These are phyloP conservation scores for Ambrosia artemisiifolia DNA, from an alignment of 129 eudicot genomes.

Conservation along the genomic window DNA sequence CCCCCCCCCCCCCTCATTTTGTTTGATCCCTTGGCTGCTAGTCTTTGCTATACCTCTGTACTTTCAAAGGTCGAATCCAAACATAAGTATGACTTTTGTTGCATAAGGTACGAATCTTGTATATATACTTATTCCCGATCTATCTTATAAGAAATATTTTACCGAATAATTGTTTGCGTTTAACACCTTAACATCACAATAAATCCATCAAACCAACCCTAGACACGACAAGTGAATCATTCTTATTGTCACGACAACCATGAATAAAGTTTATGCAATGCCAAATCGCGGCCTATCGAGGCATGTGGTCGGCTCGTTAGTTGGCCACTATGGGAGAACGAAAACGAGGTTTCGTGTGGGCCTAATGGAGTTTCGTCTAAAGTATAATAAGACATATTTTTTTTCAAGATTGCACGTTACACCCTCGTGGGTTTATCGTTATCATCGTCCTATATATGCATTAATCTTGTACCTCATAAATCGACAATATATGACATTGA, in stretches of 20 bases:
- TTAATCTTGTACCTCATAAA: constrained; percentile 34
- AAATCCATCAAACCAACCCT: background rate
- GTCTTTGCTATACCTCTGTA: constrained; percentile 9
- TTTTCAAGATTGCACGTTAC: constrained; percentile 65
- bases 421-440: constrained; percentile 67
- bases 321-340: constrained; percentile 48
- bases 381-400: constrained; percentile 18
- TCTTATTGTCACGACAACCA: constrained; percentile 25
- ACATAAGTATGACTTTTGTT: background rate
- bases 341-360: constrained; percentile 37
- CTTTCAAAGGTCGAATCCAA: background rate
- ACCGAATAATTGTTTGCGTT: background rate
- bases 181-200: background rate
- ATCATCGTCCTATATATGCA: constrained; percentile 39
- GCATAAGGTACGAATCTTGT: background rate
- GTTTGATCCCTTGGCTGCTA: constrained; percentile 33
- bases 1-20: constrained; percentile 30
- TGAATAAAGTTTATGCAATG: constrained; percentile 12
- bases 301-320: constrained; percentile 50
- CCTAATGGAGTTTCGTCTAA: constrained; percentile 31
- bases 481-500: constrained; percentile 41
- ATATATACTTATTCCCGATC: background rate
- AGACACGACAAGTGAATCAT: constrained; percentile 10
- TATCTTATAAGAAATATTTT: constrained; percentile 4
- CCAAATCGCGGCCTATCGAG: constrained; percentile 29